These are phyloP conservation scores for Starmerella bombi DNA, from an alignment of 805 yeast species.

Conservation along the genomic window DNA sequence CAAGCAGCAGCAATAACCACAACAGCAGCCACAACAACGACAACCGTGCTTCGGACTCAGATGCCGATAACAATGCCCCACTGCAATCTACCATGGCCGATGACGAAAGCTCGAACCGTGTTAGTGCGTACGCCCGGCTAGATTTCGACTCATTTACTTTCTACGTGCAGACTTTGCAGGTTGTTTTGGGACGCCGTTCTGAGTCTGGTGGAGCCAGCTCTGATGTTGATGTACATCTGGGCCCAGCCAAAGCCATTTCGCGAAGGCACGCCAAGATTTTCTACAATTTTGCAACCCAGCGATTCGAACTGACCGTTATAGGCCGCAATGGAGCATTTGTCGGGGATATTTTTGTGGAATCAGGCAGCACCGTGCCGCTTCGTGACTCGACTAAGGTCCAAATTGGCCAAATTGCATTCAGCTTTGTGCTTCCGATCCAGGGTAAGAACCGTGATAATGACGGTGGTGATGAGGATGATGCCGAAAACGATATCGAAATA, in stretches of 20 bases:
- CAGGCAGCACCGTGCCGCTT: conserved; percentile 82
- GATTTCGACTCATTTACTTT: conserved; percentile 90
- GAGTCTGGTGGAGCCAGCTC: conserved; percentile 52
- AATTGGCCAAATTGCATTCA: conserved; percentile 83
- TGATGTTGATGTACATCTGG: conserved; percentile 67
- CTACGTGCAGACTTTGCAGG: conserved; percentile 92
- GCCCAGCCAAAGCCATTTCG: conserved; percentile 84
- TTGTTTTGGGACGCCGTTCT: conserved; percentile 78
- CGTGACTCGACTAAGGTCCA: conserved; percentile 63
- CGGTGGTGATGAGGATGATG: conserved; percentile 5
- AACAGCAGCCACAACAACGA: background rate
- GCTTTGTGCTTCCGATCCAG: conserved; percentile 69
- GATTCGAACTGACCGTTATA: conserved; percentile 79
- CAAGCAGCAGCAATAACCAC: background rate
- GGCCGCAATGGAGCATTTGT: conserved; percentile 97
- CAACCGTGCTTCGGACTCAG: background rate
- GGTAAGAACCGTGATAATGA: conserved; percentile 16
- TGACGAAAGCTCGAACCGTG: conserved; percentile 22
- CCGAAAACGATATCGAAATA: conserved; percentile 5
- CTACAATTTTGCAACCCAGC: conserved; percentile 89
- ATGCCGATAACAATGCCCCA: background rate
- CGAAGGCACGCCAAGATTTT: conserved; percentile 90
- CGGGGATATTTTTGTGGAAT: conserved; percentile 76
- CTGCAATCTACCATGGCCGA: background rate
- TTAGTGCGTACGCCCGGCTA: conserved; percentile 38